phyloP scores from a whole-genome alignment of 2,329 filamentous ascomycete genomes.

The Aspergillus transmontanensis region DNA sequence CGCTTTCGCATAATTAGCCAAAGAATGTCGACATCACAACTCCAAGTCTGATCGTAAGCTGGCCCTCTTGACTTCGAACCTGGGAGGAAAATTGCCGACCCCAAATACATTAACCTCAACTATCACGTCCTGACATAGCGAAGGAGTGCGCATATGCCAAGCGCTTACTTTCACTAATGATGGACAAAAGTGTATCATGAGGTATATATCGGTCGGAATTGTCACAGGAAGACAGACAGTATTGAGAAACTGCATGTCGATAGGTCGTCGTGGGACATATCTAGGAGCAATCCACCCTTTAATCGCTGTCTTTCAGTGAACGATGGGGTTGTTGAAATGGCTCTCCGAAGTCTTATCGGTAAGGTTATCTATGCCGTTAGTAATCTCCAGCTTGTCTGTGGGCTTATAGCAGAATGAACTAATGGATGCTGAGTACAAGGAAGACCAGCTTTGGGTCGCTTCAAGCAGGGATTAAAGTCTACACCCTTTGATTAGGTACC shows the following conservation, averaged over 20 bases:
- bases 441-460: background rate
- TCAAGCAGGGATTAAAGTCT: background rate
- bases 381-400: background rate
- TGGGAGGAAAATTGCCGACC: too few species aligned
- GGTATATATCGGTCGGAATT: background rate
- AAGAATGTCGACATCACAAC: too few species aligned
- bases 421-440: background rate
- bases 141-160: background rate
- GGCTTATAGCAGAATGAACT: background rate
- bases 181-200: background rate
- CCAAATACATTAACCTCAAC: background rate
- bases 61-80: too few species aligned
- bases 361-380: background rate
- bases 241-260: background rate
- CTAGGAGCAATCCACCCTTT: background rate
- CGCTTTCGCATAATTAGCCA: too few species aligned
- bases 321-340: background rate
- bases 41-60: too few species aligned
- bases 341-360: background rate
- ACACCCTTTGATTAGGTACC: background rate
- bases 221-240: background rate
- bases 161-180: background rate
- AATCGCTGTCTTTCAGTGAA: background rate
- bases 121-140: background rate
- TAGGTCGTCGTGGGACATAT: background rate